Evolutionary conservation across 2,329 filamentous ascomycete species (phyloP), one percentile per base, ranked within the genome.

Genomic region (Ceratocystiopsis brevicomis): DNA sequence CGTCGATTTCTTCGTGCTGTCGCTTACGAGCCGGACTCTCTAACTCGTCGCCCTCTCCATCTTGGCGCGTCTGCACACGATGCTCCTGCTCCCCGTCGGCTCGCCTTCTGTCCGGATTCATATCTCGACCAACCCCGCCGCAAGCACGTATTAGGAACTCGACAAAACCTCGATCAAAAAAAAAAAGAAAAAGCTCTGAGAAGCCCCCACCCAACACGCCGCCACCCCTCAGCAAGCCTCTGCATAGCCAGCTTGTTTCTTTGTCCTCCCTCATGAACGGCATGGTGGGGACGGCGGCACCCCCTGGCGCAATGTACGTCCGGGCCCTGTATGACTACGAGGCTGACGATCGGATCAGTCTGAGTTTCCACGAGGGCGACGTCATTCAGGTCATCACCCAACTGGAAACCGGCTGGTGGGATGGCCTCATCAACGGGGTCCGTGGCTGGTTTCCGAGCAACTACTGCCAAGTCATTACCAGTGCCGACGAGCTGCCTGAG

Each of bases 371-470:
- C 54, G 82, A 93, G 60, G 90, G 90, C 56, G 90, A 98, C 63
- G 78, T 96, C 52, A 98, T 98, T 54, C 88, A 96, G 64, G 90
- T 98, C 53, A 88, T 98, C 54, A 98, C 90, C 43, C 88, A 95
- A 63, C 71, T 96, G 45, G 90, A 98, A 61, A 96, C 87, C 55
- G 90, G 90, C 45, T 98, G 90, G 90, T 98, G 90, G 90, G 90
- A 98, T 64, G 90, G 90, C 40, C 85, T 98, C 44, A 94, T 98
- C 59, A 90, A 95, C 56, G 85, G 87, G 46, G 82, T 94, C 52
- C 79, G 90, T 57, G 90, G 90, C 58, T 98, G 90, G 90, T 98
- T 98, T 60, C 90, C 90, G 35, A 96, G 88, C 68, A 98, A 98
- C 61, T 98, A 98, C 64, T 96, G 90, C 65, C 78, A 85, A 51